These are phyloP conservation scores for Candida pseudoglaebosa DNA, from an alignment of 805 yeast genomes.

Conservation along the genomic window DNA sequence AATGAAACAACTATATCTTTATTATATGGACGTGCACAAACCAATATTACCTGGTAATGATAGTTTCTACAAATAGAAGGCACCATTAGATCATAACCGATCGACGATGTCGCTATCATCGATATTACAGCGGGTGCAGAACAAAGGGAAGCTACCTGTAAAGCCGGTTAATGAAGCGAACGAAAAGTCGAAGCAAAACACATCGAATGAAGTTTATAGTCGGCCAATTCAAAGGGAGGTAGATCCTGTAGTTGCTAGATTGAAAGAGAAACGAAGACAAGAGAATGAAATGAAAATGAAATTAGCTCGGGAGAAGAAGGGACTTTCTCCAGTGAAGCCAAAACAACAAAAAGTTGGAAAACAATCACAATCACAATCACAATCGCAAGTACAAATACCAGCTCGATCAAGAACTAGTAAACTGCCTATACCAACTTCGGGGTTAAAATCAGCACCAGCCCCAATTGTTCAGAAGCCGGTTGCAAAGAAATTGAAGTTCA, in stretches of 20 bases:
- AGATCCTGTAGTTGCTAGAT: conserved; percentile 69
- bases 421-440: not conserved
- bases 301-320: conserved; percentile 31
- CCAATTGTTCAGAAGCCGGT: conserved; percentile 11
- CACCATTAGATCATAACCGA: not conserved
- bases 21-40: not conserved
- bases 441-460: not conserved
- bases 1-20: no score
- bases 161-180: not conserved
- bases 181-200: not conserved
- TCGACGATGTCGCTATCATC: conserved; percentile 3
- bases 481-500: conserved; percentile 51
- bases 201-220: not conserved
- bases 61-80: not conserved
- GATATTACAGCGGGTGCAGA: conserved; percentile 4
- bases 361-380: conserved; percentile 1
- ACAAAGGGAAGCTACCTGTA: conserved; percentile 4
- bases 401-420: no score
- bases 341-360: conserved; percentile 9
- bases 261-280: conserved; percentile 61
- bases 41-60: not conserved
- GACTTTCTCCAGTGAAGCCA: conserved; percentile 23
- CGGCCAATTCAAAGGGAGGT: conserved; percentile 3
- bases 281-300: conserved; percentile 46
- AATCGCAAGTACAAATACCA: not conserved